Conservation (phyloP, 441 rosid species). For the Capsella rubella region DNA sequence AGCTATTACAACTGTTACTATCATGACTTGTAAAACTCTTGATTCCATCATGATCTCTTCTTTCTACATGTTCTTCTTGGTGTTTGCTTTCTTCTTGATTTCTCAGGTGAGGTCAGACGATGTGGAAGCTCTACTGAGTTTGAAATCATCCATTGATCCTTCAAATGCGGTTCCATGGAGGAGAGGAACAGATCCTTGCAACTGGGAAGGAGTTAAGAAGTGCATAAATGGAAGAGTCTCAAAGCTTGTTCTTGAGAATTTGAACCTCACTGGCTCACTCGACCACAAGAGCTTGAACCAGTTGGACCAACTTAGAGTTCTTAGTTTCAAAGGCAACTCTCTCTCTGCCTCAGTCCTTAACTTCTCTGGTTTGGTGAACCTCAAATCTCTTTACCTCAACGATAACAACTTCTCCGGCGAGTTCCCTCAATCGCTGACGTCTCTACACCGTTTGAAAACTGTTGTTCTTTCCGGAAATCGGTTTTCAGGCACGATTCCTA, state of each 20-base stretch:
- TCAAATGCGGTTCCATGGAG: constrained; percentile 66
- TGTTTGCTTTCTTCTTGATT: constrained; percentile 41
- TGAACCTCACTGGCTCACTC: constrained; percentile 66
- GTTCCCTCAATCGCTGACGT: constrained; percentile 65
- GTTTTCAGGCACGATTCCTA: constrained; percentile 68
- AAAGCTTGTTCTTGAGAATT: constrained; percentile 76
- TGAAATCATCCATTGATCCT: constrained; percentile 80
- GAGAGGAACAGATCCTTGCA: constrained; percentile 67
- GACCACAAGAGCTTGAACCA: constrained; percentile 55
- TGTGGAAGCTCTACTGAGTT: constrained; percentile 65
- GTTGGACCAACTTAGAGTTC: constrained; percentile 75
- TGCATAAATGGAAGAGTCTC: constrained; percentile 79
- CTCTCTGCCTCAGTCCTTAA: constrained; percentile 71
- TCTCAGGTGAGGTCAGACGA: constrained; percentile 64
- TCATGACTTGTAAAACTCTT: constrained; percentile 28
- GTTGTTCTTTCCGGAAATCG: constrained; percentile 59
- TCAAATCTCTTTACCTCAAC: constrained; percentile 75
- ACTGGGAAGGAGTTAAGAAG: constrained; percentile 76
- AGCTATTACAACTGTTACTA: constrained; percentile 30
- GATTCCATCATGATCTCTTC: constrained; percentile 23
- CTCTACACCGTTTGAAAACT: constrained; percentile 73
- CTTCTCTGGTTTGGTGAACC: constrained; percentile 66
- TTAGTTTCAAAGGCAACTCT: constrained; percentile 85
- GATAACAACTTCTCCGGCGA: constrained; percentile 71
- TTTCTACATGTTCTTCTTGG: constrained; percentile 34